These are phyloP conservation scores for Phytophthora pseudosyringae DNA, from an alignment of 352 stramenopile species.

Conservation along the genomic window DNA sequence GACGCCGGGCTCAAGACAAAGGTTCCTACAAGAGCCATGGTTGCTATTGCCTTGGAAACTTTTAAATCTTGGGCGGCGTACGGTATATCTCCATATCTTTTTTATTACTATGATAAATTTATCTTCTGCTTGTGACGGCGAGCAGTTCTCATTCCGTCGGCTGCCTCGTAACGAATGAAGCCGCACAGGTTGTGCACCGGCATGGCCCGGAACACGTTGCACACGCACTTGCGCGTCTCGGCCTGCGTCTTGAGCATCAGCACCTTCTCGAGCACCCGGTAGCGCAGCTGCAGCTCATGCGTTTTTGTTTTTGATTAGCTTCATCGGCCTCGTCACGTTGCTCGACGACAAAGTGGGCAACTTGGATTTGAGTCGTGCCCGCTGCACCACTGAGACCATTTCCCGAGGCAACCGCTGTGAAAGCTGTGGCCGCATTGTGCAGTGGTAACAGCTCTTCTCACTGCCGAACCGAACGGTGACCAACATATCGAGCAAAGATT, in stretches of 20 bases:
- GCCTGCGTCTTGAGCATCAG: constrained; percentile 76
- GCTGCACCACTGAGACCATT: constrained; percentile 6
- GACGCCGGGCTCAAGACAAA: not conserved
- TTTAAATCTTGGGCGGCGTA: constrained; percentile 22
- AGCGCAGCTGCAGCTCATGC: constrained; percentile 66
- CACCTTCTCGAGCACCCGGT: constrained; percentile 77
- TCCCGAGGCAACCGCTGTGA: constrained; percentile 1
- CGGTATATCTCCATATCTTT: constrained; percentile 13
- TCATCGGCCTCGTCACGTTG: not conserved
- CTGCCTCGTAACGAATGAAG: constrained; percentile 67
- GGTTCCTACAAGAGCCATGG: constrained; percentile 1
- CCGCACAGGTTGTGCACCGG: constrained; percentile 71
- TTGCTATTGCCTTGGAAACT: constrained; percentile 13
- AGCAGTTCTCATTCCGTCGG: constrained; percentile 5
- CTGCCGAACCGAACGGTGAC: not conserved
- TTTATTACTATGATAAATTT: constrained; percentile 37
- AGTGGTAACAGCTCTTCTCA: not conserved
- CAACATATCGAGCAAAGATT: constrained; percentile 12
- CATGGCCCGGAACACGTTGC: constrained; percentile 78
- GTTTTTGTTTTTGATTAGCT: not conserved
- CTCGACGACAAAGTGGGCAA: constrained; percentile 5
- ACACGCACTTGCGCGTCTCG: constrained; percentile 84
- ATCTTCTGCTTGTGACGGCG: constrained; percentile 15
- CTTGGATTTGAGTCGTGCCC: not conserved
- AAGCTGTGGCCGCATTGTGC: constrained; percentile 10